These are phyloP conservation scores for Psilocybe azurescens DNA, from an alignment of 768 basidiomycete species.

Conservation along the genomic window DNA sequence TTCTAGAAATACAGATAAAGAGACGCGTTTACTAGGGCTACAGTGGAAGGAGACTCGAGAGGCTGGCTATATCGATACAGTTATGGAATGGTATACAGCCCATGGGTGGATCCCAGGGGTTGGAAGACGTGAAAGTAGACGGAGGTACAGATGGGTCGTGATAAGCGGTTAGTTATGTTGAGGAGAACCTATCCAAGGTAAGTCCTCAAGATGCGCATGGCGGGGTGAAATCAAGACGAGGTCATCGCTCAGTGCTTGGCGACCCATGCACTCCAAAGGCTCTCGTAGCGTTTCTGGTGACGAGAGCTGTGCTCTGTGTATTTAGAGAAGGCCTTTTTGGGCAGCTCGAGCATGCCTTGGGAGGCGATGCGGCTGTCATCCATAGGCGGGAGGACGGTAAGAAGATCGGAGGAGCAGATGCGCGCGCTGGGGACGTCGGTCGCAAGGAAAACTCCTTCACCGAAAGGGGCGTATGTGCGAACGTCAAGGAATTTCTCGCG, in stretches of 20 bases:
- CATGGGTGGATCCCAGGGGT: not conserved
- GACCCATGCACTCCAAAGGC: slow-evolving; percentile 58
- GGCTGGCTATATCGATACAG: slow-evolving; percentile 22
- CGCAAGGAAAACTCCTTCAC: slow-evolving; percentile 68
- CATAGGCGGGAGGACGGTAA: slow-evolving; percentile 56
- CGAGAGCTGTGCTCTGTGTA: slow-evolving; percentile 58
- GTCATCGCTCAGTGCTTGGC: slow-evolving; percentile 25
- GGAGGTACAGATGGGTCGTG: not conserved
- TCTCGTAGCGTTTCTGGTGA: slow-evolving; percentile 61
- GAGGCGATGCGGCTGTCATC: slow-evolving; percentile 34
- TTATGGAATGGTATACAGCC: slow-evolving; percentile 5
- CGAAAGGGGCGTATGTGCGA: slow-evolving; percentile 66
- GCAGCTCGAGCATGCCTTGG: slow-evolving; percentile 69
- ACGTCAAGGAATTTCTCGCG: slow-evolving; percentile 70
- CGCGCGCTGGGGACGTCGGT: slow-evolving; percentile 65
- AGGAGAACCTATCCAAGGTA: not conserved
- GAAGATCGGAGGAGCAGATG: slow-evolving; percentile 62
- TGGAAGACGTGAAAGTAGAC: not conserved
- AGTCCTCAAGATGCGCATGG: not conserved
- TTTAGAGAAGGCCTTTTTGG: slow-evolving; percentile 60
- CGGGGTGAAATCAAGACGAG: not conserved
- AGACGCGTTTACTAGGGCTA: slow-evolving; percentile 22
- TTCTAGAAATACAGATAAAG: slow-evolving; percentile 12
- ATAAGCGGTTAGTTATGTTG: too few species aligned
- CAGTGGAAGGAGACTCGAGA: slow-evolving; percentile 4